phyloP scores from a whole-genome alignment of 257 asterid species.

The Solanum commersonii region DNA sequence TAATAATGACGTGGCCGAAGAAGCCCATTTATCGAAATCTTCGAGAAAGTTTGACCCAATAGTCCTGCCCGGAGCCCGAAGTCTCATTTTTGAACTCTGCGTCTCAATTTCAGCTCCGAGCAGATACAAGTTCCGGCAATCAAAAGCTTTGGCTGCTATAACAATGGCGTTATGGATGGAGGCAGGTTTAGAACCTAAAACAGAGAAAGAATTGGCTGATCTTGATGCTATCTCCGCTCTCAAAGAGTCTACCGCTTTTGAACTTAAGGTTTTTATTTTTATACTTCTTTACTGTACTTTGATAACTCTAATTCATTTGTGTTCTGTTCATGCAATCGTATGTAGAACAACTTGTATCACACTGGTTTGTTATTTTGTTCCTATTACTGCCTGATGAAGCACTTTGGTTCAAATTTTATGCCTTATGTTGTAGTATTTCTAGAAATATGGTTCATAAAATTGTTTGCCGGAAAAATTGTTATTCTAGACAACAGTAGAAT shows the following conservation, averaged over 20 bases:
- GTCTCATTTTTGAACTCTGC: not conserved
- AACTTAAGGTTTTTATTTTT: conserved; percentile 54
- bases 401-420: not conserved
- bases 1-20: no score
- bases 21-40: not conserved
- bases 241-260: conserved; percentile 68
- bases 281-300: not conserved
- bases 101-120: not conserved
- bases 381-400: not conserved
- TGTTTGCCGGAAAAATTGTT: not conserved
- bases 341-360: not conserved
- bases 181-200: conserved; percentile 57
- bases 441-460: not conserved
- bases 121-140: not conserved
- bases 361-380: not conserved
- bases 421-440: not conserved
- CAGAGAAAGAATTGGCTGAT: conserved; percentile 42
- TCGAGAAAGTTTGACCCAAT: conserved; percentile 1
- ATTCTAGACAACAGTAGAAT: not conserved
- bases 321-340: not conserved
- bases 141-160: not conserved
- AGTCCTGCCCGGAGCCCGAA: not conserved
- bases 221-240: conserved; percentile 73
- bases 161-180: conserved; percentile 71
- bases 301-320: not conserved